These are phyloP conservation scores for Phallus indusiatus DNA, from an alignment of 768 basidiomycete genomes.

Conservation along the genomic window DNA sequence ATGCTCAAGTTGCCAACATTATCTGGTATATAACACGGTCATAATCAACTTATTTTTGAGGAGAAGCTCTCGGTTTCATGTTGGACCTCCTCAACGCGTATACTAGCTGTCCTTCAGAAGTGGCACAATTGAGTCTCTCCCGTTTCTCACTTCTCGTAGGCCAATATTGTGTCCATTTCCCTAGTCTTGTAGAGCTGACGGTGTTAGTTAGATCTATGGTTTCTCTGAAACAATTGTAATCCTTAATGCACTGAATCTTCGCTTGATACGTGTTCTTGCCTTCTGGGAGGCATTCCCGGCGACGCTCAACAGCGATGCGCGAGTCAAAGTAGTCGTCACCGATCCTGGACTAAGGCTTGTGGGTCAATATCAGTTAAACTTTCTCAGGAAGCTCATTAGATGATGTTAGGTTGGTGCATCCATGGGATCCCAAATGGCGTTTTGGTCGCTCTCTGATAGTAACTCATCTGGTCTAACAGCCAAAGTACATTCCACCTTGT, in stretches of 20 bases:
- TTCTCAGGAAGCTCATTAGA: not conserved
- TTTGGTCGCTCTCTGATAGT: conserved; percentile 69
- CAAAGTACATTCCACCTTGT: conserved; percentile 74
- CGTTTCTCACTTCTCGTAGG: conserved; percentile 52
- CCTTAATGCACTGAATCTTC: conserved; percentile 58
- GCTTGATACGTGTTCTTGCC: conserved; percentile 58
- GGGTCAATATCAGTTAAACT: conserved; percentile 23
- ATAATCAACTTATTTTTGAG: not conserved
- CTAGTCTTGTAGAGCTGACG: conserved; percentile 9
- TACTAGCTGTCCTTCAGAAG: conserved; percentile 42
- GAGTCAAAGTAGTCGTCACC: conserved; percentile 54
- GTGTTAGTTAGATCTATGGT: conserved; percentile 48
- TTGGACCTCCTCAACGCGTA: conserved; percentile 38
- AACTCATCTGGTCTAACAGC: conserved; percentile 30
- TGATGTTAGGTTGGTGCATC: conserved; percentile 59
- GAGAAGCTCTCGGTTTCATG: conserved; percentile 27
- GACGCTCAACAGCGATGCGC: conserved; percentile 30
- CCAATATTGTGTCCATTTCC: conserved; percentile 10
- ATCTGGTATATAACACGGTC: not conserved
- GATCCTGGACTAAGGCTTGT: conserved; percentile 79
- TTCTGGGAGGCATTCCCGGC: conserved; percentile 78
- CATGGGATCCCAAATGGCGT: conserved; percentile 56
- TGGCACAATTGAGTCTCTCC: conserved; percentile 50
- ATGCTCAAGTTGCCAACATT: not conserved
- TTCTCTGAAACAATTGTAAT: conserved; percentile 63